Evolutionary conservation across 1,284 basidiomycete genomes (phyloP), one percentile per base, ranked within the genome.

Genomic region (Anthracocystis panici-leucophaei): DNA sequence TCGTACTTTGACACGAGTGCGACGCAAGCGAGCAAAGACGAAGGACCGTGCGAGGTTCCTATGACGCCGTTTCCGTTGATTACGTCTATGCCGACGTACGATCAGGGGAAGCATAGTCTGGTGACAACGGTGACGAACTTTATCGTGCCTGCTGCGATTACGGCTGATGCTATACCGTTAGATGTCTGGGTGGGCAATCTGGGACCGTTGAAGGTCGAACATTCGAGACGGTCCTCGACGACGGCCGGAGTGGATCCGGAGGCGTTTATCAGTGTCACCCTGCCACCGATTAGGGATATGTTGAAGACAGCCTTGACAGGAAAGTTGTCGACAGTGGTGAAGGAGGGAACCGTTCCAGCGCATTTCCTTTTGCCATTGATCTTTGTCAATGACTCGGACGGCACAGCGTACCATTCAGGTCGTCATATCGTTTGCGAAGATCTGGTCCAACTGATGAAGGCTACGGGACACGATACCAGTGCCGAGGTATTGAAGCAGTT

Each of bases 1-100:
- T 93, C 93, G n/a, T 95, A 94, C 85, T 94, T 95, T 83, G 93
- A 95, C 82, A 92, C 92, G 7, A 91, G 92, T 84, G 91, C 91
- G 20, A 90, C 92, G 79, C 92, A 91, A 83, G 91, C 89, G 77
- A 89, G 86, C 65, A 90, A 92, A 79, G 92, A 92, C 55, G 90
- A 91, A 67, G 87, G 90, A 78, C 91, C 63, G 3, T 57, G 48
- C 49, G 65, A 69, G 41, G 65, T 78, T 14, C 65, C 84, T 0
- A 82, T 97, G 77, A 94, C 93, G 1, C 93, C 93, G 2, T 93
- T 95, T 83, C 94, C 95, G 1, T 92, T 92, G 11, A 86, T 95
- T 23, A 92, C 94, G 82, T 91, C 91, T 10, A 88, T 91, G 35
- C 94, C 94, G 1, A 87, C 88, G 18, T 93, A 93, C 85, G 90